phyloP scores from a whole-genome alignment of 140 eudicot genomes.

The Cichorium intybus region DNA sequence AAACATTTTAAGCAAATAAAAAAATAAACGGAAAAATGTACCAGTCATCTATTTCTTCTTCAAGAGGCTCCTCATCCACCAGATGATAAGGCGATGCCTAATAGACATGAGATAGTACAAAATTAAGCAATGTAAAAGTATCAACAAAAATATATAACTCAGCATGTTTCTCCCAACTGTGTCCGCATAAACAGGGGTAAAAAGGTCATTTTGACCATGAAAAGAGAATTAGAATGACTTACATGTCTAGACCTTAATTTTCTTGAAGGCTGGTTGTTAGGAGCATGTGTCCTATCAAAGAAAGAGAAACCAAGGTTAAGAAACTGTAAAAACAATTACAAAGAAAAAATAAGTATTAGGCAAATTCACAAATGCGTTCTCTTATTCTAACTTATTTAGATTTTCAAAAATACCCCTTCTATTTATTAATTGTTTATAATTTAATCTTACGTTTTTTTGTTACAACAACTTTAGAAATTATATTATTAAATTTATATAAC shows the following conservation, averaged over 20 bases:
- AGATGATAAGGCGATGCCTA: neutral
- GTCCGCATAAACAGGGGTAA: slow-evolving; percentile 7
- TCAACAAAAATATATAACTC: neutral
- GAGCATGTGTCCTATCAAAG: neutral
- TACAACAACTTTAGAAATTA: no score
- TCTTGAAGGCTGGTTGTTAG: neutral
- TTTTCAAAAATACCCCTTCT: no score
- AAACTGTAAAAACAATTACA: neutral
- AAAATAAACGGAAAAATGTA: no score
- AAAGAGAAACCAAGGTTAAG: neutral
- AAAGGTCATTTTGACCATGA: neutral
- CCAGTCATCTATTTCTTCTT: no score
- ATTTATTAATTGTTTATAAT: no score
- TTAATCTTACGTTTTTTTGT: no score
- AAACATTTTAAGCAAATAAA: no score
- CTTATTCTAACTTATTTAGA: no score
- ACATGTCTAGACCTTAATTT: neutral
- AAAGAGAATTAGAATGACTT: neutral
- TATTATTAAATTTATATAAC: no score
- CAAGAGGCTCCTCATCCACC: neutral
- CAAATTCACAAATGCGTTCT: no score
- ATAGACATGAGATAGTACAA: neutral
- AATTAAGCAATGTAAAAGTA: neutral
- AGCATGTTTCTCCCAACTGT: neutral
- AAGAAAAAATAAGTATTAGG: no score